phyloP scores from a whole-genome alignment of 2,329 filamentous ascomycete genomes.

The Phialemonium atrogriseum region DNA sequence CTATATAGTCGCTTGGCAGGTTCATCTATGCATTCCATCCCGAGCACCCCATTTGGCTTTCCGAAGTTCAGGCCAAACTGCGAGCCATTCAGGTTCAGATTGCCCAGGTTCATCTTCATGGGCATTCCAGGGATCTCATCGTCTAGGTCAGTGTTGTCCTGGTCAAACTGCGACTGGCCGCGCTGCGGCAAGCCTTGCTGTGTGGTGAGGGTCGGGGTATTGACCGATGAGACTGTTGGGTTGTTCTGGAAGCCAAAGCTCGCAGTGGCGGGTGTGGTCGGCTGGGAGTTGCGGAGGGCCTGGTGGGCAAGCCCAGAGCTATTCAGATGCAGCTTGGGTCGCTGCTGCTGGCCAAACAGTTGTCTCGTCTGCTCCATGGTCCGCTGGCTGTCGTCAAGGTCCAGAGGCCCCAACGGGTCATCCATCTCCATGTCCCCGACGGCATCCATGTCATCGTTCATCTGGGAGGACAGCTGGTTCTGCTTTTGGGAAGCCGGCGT shows the following conservation, averaged over 20 bases:
- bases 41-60: slow-evolving; percentile 31
- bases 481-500: slow-evolving; percentile 14
- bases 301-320: slow-evolving; percentile 69
- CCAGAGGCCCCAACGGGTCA: slow-evolving; percentile 62
- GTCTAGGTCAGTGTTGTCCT: slow-evolving; percentile 62
- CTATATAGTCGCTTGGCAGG: slow-evolving; percentile 91
- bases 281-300: slow-evolving; percentile 76
- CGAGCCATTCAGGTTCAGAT: slow-evolving; percentile 46
- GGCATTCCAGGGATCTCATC: slow-evolving; percentile 60
- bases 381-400: slow-evolving; percentile 53
- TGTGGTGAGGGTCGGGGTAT: slow-evolving; percentile 83
- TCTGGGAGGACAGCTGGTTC: slow-evolving; percentile 27
- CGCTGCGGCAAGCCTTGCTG: slow-evolving; percentile 55
- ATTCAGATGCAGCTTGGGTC: slow-evolving; percentile 72
- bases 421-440: slow-evolving; percentile 97
- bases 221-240: slow-evolving; percentile 93
- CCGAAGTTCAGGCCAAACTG: slow-evolving; percentile 47
- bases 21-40: slow-evolving; percentile 68
- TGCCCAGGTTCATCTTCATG: slow-evolving; percentile 49
- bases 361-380: slow-evolving; percentile 64
- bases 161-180: slow-evolving; percentile 46
- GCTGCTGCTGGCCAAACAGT: slow-evolving; percentile 55
- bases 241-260: slow-evolving; percentile 81
- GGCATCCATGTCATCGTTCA: slow-evolving; percentile 67
- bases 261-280: slow-evolving; percentile 71